A percentile compares a stretch with the other conserved stretches of the same genome.
Evolutionary conservation across 257 asterid genomes (phyloP).

Genomic region (Solanum chilense): DNA sequence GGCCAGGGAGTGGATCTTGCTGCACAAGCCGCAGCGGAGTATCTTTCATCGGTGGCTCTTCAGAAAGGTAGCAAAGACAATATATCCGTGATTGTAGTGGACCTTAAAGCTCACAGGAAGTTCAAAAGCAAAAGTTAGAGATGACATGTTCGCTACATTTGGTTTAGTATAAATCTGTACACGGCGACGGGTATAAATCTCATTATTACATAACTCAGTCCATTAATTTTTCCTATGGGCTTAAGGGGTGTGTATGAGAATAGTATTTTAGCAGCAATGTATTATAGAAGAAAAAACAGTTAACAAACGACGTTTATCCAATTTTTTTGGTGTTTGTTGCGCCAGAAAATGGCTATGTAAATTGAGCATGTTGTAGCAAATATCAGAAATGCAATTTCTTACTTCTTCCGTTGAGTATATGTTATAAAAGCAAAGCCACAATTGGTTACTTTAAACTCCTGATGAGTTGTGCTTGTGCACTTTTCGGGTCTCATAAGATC

Average conservation of each 20-base stretch:
- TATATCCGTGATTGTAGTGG: slow-evolving; percentile 65
- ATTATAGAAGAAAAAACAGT: slow-evolving; percentile 10
- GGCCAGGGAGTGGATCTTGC: slow-evolving; percentile 72
- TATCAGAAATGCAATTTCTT: not conserved
- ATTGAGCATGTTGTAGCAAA: slow-evolving; percentile 17
- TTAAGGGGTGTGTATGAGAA: slow-evolving; percentile 32
- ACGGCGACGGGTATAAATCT: slow-evolving; percentile 14
- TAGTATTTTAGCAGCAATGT: slow-evolving; percentile 31
- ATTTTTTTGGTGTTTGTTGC: slow-evolving; percentile 10
- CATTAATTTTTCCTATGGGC: slow-evolving; percentile 69
- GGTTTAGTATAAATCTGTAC: slow-evolving; percentile 10
- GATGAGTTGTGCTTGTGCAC: not conserved
- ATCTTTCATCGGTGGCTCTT: slow-evolving; percentile 50
- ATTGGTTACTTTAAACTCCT: not conserved
- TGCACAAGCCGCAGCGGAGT: slow-evolving; percentile 82
- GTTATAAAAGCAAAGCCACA: not conserved
- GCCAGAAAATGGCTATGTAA: slow-evolving; percentile 10
- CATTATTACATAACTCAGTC: slow-evolving; percentile 29
- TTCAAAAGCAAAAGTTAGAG: slow-evolving; percentile 50
- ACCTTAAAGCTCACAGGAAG: slow-evolving; percentile 62
- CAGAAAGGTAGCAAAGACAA: slow-evolving; percentile 77
- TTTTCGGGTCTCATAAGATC: not conserved
- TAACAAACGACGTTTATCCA: slow-evolving; percentile 5
- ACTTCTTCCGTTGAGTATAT: not conserved
- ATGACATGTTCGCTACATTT: not conserved